Evolutionary conservation across 2,329 filamentous ascomycete species (phyloP).

Genomic region (Clarireedia homoeocarpa): DNA sequence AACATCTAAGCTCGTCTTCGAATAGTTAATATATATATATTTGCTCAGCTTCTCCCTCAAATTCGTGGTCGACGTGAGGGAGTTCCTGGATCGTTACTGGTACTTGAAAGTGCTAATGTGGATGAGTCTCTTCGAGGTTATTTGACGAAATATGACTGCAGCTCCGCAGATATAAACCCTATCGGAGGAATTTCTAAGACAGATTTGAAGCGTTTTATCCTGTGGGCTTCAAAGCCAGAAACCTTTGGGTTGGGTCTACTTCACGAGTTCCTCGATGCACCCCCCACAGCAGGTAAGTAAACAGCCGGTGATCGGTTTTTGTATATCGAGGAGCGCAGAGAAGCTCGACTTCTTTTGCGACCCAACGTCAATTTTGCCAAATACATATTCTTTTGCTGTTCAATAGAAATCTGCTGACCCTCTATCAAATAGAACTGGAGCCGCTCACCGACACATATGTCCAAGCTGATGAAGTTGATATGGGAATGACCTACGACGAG

Average conservation of each 20-base stretch:
- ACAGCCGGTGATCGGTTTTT: too few relatives aligned
- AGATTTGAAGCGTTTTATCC: slow-evolving; percentile 65
- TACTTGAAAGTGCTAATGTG: slow-evolving; percentile 62
- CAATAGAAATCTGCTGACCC: too few relatives aligned
- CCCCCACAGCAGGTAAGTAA: slow-evolving; percentile 41
- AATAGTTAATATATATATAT: slow-evolving; percentile 57
- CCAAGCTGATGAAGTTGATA: slow-evolving; percentile 37
- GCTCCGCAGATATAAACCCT: slow-evolving; percentile 43
- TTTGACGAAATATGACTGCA: slow-evolving; percentile 51
- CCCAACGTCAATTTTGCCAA: too few relatives aligned
- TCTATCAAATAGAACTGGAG: slow-evolving; percentile 40
- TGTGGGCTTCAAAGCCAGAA: slow-evolving; percentile 45
- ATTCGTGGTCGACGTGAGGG: slow-evolving; percentile 40
- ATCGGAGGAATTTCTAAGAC: slow-evolving; percentile 55
- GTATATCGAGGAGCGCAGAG: too few relatives aligned
- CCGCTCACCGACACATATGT: slow-evolving; percentile 51
- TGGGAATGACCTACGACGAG: slow-evolving; percentile 47
- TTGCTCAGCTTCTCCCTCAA: slow-evolving; percentile 52
- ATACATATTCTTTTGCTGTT: too few relatives aligned
- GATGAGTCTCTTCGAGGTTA: slow-evolving; percentile 47
- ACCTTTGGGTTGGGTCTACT: slow-evolving; percentile 58
- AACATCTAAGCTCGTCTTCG: slow-evolving; percentile 56
- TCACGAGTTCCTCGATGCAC: slow-evolving; percentile 55
- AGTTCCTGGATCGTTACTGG: slow-evolving; percentile 49
- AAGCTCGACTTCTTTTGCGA: too few relatives aligned